Conservation (phyloP, 805 yeast species). For the Jamesozyma piceae region DNA sequence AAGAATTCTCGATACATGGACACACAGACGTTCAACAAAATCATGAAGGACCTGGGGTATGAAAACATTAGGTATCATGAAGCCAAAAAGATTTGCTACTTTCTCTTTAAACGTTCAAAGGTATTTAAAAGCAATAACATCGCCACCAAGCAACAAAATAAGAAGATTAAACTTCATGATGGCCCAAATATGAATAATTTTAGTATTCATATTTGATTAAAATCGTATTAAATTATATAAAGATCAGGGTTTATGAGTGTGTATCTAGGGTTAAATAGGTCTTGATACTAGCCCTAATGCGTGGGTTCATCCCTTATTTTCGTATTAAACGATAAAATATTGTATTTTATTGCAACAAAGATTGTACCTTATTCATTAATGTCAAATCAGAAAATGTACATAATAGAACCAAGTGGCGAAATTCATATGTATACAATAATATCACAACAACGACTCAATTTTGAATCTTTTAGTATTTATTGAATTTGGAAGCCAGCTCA, state of each 20-base stretch:
- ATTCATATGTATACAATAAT: neutral
- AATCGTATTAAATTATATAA: too few species aligned
- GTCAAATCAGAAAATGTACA: neutral
- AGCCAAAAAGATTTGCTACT: slow-evolving; percentile 65
- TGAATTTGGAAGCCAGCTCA: too few species aligned
- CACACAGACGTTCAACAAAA: slow-evolving; percentile 31
- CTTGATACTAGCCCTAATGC: too few species aligned
- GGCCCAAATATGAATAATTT: slow-evolving; percentile 66
- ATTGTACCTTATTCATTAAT: neutral
- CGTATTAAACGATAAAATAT: neutral
- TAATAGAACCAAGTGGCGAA: neutral
- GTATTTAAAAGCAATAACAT: neutral
- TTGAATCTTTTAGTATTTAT: too few species aligned
- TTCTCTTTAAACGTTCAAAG: slow-evolving; percentile 40
- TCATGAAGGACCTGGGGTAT: slow-evolving; percentile 59
- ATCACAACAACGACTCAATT: neutral
- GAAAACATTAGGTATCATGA: slow-evolving; percentile 37
- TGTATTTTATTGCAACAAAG: too few species aligned
- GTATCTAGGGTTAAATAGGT: too few species aligned
- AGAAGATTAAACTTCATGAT: slow-evolving; percentile 38
- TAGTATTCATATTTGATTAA: too few species aligned
- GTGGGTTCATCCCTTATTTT: neutral
- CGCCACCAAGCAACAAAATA: slow-evolving; percentile 1
- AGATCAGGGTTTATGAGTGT: too few species aligned
- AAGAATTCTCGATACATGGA: slow-evolving; percentile 73